Evolutionary conservation across 176 grass and related monocot genomes (phyloP).

Genomic region (Juncus inflexus): DNA sequence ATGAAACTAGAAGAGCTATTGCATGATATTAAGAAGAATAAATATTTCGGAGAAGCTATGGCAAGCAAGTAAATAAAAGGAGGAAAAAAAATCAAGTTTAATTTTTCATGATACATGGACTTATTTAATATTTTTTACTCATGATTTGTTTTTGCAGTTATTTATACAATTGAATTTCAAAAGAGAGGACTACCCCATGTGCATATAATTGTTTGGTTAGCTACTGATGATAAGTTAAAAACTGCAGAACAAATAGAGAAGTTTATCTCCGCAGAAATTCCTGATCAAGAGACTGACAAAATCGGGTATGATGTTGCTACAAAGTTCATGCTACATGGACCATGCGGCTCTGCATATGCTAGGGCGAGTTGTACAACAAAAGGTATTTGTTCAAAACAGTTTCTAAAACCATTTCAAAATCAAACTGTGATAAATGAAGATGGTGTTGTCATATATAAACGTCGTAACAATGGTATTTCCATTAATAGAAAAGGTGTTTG

Average conservation of each 20-base stretch:
- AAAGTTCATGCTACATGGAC: not conserved
- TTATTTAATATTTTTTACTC: not conserved
- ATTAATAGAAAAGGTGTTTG: constrained; percentile 24
- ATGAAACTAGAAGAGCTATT: no score
- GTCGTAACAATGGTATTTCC: not conserved
- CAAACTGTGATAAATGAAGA: constrained; percentile 25
- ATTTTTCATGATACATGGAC: not conserved
- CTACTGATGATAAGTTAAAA: not conserved
- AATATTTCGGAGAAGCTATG: no score
- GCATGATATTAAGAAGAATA: no score
- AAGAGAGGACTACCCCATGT: not conserved
- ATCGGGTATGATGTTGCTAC: not conserved
- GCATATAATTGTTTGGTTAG: not conserved
- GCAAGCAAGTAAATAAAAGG: no score
- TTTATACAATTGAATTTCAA: not conserved
- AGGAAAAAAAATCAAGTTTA: no score
- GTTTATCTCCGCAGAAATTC: not conserved
- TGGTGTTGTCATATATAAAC: constrained; percentile 19
- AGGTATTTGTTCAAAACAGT: constrained; percentile 8
- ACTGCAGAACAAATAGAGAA: not conserved
- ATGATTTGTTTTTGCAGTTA: not conserved
- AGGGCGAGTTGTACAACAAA: constrained; percentile 16
- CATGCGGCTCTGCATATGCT: not conserved
- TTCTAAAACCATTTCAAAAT: constrained; percentile 2
- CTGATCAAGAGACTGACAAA: not conserved